Conservation (phyloP, 2,329 filamentous ascomycete genomes). For the Aureobasidium musti region DNA sequence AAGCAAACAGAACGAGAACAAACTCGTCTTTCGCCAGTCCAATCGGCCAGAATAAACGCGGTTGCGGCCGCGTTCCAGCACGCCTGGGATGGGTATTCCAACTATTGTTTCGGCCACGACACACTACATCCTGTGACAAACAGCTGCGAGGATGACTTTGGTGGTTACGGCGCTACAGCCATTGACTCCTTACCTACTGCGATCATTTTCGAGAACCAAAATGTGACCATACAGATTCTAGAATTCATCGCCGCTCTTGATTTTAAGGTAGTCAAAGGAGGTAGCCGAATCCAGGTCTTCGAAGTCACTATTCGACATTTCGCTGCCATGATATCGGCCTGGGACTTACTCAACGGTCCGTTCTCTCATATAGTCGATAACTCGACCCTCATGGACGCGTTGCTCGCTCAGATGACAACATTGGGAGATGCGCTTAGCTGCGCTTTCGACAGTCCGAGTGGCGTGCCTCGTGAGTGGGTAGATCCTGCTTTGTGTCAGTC, state of each 20-base stretch:
- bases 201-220: slow-evolving; percentile 35
- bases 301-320: slow-evolving; percentile 37
- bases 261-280: slow-evolving; percentile 31
- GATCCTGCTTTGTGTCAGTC: slow-evolving; percentile 34
- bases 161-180: slow-evolving; percentile 36
- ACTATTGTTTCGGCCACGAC: slow-evolving; percentile 41
- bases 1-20: not conserved
- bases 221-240: slow-evolving; percentile 33
- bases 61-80: slow-evolving; percentile 36
- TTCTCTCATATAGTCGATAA: slow-evolving; percentile 32
- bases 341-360: slow-evolving; percentile 35
- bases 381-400: slow-evolving; percentile 24
- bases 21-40: not conserved
- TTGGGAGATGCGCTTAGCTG: slow-evolving; percentile 35
- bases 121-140: slow-evolving; percentile 38
- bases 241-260: slow-evolving; percentile 34
- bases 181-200: slow-evolving; percentile 36
- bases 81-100: slow-evolving; percentile 42
- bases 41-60: slow-evolving; percentile 1
- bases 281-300: slow-evolving; percentile 34
- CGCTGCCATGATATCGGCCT: slow-evolving; percentile 36
- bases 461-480: slow-evolving; percentile 36
- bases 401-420: slow-evolving; percentile 34
- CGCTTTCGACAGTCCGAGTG: slow-evolving; percentile 34
- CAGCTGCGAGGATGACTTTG: slow-evolving; percentile 36